Evolutionary conservation across 1,284 basidiomycete genomes (phyloP), one percentile per base, ranked within the genome.

Genomic region (Tilletiopsis washingtonensis): DNA sequence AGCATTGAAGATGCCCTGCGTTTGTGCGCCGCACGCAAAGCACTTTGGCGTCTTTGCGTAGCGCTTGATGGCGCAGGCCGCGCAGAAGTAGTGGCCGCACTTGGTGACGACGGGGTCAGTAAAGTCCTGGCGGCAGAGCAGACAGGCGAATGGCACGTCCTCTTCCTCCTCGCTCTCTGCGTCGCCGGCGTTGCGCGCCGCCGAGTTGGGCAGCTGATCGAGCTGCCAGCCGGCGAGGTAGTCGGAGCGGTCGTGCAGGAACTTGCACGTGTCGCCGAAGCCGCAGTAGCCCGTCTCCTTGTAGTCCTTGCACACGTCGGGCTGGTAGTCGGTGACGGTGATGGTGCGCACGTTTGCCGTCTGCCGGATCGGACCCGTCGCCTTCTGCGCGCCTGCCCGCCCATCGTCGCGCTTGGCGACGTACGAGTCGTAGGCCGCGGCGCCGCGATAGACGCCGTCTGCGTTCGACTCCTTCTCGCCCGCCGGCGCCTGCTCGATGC

Each of bases 251-350:
- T 75, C 70, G 61, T 71, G 74, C 34, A 69, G 62, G 66, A 67
- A 71, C 54, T 97, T 98, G 77, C 93, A 99, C 6, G 89, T 91
- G 75, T 99, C 94, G 25, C 94, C 94, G 73, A 94, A 99, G 3
- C 94, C 94, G 75, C 93, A 99, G 74, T 90, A 98, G 0, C 94
- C 94, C 39, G 93, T 98, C 76, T 98, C 93, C 82, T 96, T 97
- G 76, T 98, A 99, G 75, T 97, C 91, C 75, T 98, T 99, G 76
- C 94, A 99, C 19, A 97, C 88, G 69, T 97, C 93, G 3, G 94
- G 93, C 76, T 98, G 94, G 76, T 97, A 99, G 77, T 99, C 94
- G 44, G 90, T 81, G 50, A 97, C 84, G 0, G 93, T 97, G 47
- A 96, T 91, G 1, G 88, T 91, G 50, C 90, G 81, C 60, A 99